Evolutionary conservation across 2,329 filamentous ascomycete species (phyloP).

Genomic region (Thyridium curvatum): DNA sequence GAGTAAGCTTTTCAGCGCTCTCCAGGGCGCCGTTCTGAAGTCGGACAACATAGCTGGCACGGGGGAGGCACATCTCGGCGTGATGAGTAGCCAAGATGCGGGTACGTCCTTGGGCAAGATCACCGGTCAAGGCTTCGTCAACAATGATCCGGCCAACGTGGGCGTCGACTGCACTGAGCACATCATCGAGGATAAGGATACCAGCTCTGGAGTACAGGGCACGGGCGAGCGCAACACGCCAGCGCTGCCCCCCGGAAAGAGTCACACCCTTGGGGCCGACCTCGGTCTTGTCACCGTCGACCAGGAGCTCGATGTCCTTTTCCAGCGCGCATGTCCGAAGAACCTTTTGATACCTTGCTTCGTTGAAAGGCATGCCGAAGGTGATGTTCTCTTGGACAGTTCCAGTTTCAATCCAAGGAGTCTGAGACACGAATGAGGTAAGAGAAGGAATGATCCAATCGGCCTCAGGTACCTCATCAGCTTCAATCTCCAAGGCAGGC

Average conservation of each 20-base stretch:
- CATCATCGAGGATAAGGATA: slow-evolving; percentile 40
- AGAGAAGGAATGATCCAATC: slow-evolving; percentile 28
- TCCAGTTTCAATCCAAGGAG: slow-evolving; percentile 39
- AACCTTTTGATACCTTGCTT: slow-evolving; percentile 35
- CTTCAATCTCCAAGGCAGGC: slow-evolving; percentile 11
- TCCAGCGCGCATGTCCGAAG: slow-evolving; percentile 37
- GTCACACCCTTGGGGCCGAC: slow-evolving; percentile 35
- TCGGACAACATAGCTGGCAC: slow-evolving; percentile 20
- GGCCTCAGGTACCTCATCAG: slow-evolving; percentile 10
- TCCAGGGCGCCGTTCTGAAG: slow-evolving; percentile 19
- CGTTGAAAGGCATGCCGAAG: slow-evolving; percentile 32
- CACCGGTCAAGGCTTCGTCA: slow-evolving; percentile 41
- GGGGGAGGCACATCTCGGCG: slow-evolving; percentile 21
- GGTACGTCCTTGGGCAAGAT: slow-evolving; percentile 46
- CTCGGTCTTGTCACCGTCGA: slow-evolving; percentile 34
- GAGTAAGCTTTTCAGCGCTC: slow-evolving; percentile 12
- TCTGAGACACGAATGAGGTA: slow-evolving; percentile 38
- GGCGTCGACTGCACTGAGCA: slow-evolving; percentile 42
- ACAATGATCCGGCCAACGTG: slow-evolving; percentile 41
- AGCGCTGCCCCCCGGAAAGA: slow-evolving; percentile 38
- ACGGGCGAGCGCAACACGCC: slow-evolving; percentile 36
- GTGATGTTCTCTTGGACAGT: slow-evolving; percentile 37
- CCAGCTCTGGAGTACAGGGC: slow-evolving; percentile 37
- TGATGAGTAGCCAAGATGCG: slow-evolving; percentile 58
- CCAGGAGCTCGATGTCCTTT: slow-evolving; percentile 34